Evolutionary conservation across 495 filamentous ascomycete genomes (phyloP).

Genomic region (Tuber borchii): DNA sequence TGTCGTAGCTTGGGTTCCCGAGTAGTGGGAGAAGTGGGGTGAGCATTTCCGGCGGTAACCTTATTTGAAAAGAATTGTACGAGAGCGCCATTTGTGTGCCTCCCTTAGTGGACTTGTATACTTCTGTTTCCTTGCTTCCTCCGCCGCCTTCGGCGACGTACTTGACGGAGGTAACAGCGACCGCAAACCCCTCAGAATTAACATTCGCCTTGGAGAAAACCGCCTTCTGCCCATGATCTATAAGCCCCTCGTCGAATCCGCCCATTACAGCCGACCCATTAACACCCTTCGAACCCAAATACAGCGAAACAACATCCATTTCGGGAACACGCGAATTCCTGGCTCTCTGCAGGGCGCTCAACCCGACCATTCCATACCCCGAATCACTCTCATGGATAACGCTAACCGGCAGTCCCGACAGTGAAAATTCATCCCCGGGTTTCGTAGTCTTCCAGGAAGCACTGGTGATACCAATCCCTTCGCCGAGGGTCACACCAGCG

Average conservation of each 20-base stretch:
- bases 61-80: conserved; percentile 34
- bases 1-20: conserved; percentile 29
- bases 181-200: conserved; percentile 14
- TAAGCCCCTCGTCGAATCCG: conserved; percentile 38
- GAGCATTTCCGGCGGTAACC: conserved; percentile 26
- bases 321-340: conserved; percentile 22
- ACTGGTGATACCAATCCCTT: conserved; percentile 12
- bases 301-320: conserved; percentile 39
- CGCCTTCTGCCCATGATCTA: conserved; percentile 29
- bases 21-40: conserved; percentile 30
- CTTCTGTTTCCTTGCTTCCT: conserved; percentile 9
- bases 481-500: background rate
- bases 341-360: conserved; percentile 32
- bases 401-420: conserved; percentile 28
- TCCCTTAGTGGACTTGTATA: conserved; percentile 7
- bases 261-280: conserved; percentile 39
- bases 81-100: conserved; percentile 23
- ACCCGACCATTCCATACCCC: conserved; percentile 34
- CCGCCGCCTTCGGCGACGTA: conserved; percentile 15
- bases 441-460: conserved; percentile 18
- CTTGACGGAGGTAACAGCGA: conserved; percentile 21
- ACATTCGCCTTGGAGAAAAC: conserved; percentile 29
- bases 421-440: conserved; percentile 5
- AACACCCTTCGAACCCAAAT: conserved; percentile 23
- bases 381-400: conserved; percentile 23